phyloP scores from a whole-genome alignment of 2,329 filamentous ascomycete genomes.

The Apiospora sp. region DNA sequence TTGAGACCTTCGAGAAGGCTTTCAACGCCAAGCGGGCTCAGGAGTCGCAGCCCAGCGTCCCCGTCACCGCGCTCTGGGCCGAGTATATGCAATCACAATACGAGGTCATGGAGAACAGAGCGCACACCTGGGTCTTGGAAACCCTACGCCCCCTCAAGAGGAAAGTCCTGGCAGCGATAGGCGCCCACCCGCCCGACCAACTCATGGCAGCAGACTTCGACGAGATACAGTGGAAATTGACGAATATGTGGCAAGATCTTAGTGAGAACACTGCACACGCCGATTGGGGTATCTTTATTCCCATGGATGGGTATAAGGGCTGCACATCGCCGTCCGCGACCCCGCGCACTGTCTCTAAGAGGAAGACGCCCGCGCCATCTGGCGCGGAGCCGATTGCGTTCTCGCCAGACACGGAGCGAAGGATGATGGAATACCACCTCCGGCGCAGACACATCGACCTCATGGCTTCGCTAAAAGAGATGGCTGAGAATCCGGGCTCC shows the following conservation, averaged over 20 bases:
- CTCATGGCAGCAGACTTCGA: not conserved
- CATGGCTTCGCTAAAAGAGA: not conserved
- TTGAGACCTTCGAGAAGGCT: conserved; percentile 37
- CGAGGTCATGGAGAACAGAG: conserved; percentile 30
- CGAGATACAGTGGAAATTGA: conserved; percentile 31
- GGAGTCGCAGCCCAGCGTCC: conserved; percentile 25
- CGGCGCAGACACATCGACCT: conserved; percentile 17
- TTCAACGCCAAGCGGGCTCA: conserved; percentile 33
- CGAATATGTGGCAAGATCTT: conserved; percentile 38
- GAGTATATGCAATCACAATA: conserved; percentile 38
- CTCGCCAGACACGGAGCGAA: not conserved
- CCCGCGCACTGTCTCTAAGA: not conserved
- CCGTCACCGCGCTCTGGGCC: conserved; percentile 29
- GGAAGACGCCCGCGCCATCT: not conserved
- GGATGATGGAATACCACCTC: not conserved
- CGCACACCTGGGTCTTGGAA: conserved; percentile 39
- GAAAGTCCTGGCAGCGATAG: conserved; percentile 28
- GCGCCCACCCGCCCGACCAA: not conserved
- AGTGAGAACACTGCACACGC: conserved; percentile 34
- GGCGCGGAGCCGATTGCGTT: not conserved
- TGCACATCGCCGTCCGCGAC: conserved; percentile 12
- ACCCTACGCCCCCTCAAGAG: conserved; percentile 34
- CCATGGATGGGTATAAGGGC: conserved; percentile 41
- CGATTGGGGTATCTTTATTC: conserved; percentile 37
- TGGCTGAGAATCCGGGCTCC: not conserved